A percentile compares a stretch with the other conserved stretches of the same genome.
Evolutionary conservation across 257 asterid genomes (phyloP).

Genomic region (Forsythia suspensa): DNA sequence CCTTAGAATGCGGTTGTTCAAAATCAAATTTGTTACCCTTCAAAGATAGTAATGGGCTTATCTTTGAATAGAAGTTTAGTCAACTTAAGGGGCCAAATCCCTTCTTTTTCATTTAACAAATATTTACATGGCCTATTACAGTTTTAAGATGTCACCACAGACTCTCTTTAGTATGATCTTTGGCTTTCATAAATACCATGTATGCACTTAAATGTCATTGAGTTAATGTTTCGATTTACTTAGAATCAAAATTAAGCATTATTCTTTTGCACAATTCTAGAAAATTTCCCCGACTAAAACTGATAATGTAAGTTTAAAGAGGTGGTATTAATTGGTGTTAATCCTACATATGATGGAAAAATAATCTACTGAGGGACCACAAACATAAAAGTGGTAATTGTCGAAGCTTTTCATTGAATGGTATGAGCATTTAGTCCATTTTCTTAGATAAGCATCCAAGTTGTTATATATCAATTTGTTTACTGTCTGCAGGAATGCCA

Average conservation of each 20-base stretch:
- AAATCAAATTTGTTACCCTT: neutral
- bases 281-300: neutral
- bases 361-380: neutral
- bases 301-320: neutral
- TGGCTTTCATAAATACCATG: neutral
- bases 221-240: neutral
- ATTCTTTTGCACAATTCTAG: neutral
- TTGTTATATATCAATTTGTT: neutral
- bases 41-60: neutral
- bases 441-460: neutral
- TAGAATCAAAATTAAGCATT: neutral
- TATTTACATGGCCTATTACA: neutral
- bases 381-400: neutral
- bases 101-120: neutral
- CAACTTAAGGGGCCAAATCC: neutral
- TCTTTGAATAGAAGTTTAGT: constrained; percentile 5
- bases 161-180: neutral
- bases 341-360: neutral
- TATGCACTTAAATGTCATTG: neutral
- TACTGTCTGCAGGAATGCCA: constrained; percentile 6
- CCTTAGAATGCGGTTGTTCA: neutral
- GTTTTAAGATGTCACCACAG: neutral
- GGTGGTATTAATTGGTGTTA: neutral
- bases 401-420: neutral
- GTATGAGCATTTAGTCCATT: neutral